These are phyloP conservation scores for Mucor lusitanicus DNA, from an alignment of 371 early-diverging fungal genomes.

Conservation along the genomic window DNA sequence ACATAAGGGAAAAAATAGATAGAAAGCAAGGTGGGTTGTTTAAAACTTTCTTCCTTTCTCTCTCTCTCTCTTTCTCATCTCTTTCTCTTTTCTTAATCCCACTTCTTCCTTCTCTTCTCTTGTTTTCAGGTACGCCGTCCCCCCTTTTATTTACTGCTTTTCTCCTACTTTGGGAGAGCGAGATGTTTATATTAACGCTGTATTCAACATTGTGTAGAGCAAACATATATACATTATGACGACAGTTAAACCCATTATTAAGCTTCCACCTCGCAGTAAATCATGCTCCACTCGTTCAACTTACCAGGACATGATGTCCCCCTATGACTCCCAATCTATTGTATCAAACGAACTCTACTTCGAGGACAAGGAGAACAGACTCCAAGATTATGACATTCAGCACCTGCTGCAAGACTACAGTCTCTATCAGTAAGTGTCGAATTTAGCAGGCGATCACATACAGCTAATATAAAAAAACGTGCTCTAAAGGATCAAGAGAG, in stretches of 20 bases:
- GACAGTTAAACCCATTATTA: slow-evolving; percentile 22
- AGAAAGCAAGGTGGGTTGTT: not conserved
- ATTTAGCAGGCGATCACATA: not conserved
- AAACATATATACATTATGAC: not conserved
- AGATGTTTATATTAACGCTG: not conserved
- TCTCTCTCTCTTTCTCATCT: not conserved
- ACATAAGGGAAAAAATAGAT: not conserved
- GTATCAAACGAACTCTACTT: slow-evolving; percentile 12
- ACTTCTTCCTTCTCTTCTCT: not conserved
- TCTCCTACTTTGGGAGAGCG: not conserved
- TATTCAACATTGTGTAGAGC: not conserved
- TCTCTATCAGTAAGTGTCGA: slow-evolving; percentile 16
- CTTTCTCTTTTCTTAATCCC: not conserved
- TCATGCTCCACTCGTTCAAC: slow-evolving; percentile 12
- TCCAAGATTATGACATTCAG: slow-evolving; percentile 20
- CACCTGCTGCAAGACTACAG: slow-evolving; percentile 17
- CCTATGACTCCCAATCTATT: not conserved
- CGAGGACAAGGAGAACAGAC: slow-evolving; percentile 13
- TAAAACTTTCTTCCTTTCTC: not conserved
- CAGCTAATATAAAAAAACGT: slow-evolving; percentile 12
- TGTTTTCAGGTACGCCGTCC: not conserved
- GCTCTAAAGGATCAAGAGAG: slow-evolving; percentile 27
- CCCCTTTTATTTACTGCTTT: not conserved
- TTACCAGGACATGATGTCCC: slow-evolving; percentile 1
- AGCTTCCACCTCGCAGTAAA: slow-evolving; percentile 30